A percentile compares a stretch with the other conserved stretches of the same genome.
Evolutionary conservation across 2,329 filamentous ascomycete genomes (phyloP).

Genomic region (Ceratocystis colombiana): DNA sequence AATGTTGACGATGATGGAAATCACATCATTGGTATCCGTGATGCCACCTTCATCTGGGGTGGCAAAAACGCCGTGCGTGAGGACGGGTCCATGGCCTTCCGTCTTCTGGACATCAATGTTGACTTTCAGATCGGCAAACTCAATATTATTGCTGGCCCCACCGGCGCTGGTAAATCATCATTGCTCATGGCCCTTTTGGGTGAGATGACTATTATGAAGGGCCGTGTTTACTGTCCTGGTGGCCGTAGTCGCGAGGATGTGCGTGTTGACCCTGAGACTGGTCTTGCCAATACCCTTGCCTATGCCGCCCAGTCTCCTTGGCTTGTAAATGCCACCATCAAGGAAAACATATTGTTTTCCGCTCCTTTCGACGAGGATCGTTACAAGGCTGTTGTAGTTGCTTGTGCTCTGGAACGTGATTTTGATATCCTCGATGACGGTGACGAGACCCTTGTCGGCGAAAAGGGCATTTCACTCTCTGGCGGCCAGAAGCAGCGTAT

Average conservation of each 20-base stretch:
- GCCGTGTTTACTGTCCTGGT: constrained; percentile 74
- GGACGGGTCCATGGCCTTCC: constrained; percentile 64
- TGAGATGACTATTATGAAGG: constrained; percentile 82
- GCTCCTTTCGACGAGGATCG: constrained; percentile 68
- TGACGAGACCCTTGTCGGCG: constrained; percentile 86
- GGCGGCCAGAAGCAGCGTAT: constrained; percentile 97
- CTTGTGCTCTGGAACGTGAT: constrained; percentile 84
- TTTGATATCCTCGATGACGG: constrained; percentile 85
- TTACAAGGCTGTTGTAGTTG: constrained; percentile 79
- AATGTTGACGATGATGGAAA: constrained; percentile 59
- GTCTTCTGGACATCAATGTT: constrained; percentile 71
- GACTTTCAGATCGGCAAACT: constrained; percentile 76
- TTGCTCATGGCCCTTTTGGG: constrained; percentile 90
- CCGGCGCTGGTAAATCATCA: constrained; percentile 91
- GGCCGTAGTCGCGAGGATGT: constrained; percentile 79
- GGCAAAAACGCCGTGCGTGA: constrained; percentile 50
- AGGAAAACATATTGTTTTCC: constrained; percentile 90
- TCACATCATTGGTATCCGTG: constrained; percentile 70
- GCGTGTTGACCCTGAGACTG: constrained; percentile 68
- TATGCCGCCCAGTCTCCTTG: constrained; percentile 96
- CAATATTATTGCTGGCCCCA: constrained; percentile 87
- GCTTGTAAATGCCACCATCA: constrained; percentile 92
- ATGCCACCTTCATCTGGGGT: constrained; percentile 85
- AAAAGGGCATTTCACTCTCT: constrained; percentile 93
- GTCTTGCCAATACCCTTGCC: constrained; percentile 80